Evolutionary conservation across 352 stramenopile species (phyloP), one percentile per base, ranked within the genome.

Genomic region (Pythium scleroteichum): DNA sequence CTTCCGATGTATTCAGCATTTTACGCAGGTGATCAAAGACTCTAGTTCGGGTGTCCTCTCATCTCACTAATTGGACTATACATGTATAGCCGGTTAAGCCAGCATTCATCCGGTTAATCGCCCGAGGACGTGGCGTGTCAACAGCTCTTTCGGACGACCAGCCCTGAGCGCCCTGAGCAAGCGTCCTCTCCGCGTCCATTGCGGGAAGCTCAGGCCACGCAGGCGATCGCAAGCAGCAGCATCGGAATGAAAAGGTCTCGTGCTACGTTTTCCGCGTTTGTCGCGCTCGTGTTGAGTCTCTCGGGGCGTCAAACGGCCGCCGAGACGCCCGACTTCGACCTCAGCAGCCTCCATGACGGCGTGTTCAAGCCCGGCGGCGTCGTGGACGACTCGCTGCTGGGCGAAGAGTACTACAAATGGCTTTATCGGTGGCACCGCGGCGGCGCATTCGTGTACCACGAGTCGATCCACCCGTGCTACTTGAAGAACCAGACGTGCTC

Each of bases 341-440:
- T 35, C 27, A 44, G 7, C 48, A 12, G 10, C 48, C 16, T 27
- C 47, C 19, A 24, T 5, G 46, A 19, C 46, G 26, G 22, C 26
- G 24, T 29, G 38, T 44, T 44, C 38, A 44, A 44, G 22, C 23
- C 24, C 17, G 46, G 19, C 12, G 46, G 20, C 24, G 12, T 22
- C 22, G 5, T 17, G 23, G 32, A 16, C 19, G 48, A 26, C 12
- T 12, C 48, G 16, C 50, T 38, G 50, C 3, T 8, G 6, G 23
- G 16, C 12, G n/a, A 22, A 4, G 55, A 55, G 22, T 63, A 64
- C 57, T 62, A 61, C 33, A 4, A 27, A 26, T 64, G 58, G 62
- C 45, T 56, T 39, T 73, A 71, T 45, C 60, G 66, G 12, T 78
- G 70, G 70, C 64, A 74, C 45, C 61, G 72, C 39, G 72, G 72